Percentiles rank a stretch among this genome's conserved stretches.
Conservation (phyloP, 1,139 yeast species). For the Candida sojae region DNA sequence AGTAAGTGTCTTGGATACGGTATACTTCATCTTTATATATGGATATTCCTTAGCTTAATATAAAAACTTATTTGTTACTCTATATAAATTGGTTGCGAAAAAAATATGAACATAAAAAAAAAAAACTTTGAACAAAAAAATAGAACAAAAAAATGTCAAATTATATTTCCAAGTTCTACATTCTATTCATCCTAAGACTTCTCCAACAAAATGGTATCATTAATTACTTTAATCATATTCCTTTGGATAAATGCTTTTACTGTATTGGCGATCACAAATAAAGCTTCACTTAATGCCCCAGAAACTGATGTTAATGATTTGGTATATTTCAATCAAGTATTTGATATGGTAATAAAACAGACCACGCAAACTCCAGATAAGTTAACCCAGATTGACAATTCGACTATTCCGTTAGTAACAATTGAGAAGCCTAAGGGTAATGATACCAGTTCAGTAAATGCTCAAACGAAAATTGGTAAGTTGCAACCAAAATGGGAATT, state of each 20-base stretch:
- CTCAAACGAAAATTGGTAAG: conserved; percentile 7
- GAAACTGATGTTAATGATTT: conserved; percentile 6
- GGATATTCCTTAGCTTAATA: neutral
- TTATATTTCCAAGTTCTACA: neutral
- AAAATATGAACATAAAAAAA: neutral
- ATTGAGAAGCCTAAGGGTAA: conserved; percentile 1
- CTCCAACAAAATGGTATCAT: neutral
- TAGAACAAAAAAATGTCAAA: too few species aligned
- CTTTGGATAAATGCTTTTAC: neutral
- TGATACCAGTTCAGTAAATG: conserved; percentile 4
- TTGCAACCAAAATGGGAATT: conserved; percentile 14
- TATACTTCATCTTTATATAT: neutral
- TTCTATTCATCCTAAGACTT: neutral
- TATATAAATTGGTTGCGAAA: conserved; percentile 2
- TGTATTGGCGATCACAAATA: neutral
- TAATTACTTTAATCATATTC: neutral
- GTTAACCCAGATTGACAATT: neutral
- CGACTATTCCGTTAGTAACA: neutral
- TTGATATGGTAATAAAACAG: conserved; percentile 6
- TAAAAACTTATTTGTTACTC: neutral
- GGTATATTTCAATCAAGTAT: conserved; percentile 9
- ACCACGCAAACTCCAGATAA: neutral
- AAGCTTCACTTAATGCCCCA: neutral
- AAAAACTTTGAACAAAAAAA: neutral
- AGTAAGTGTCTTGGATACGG: neutral